These are phyloP conservation scores for Kodamaea fungicola DNA, from an alignment of 1,139 yeast genomes.

Conservation along the genomic window DNA sequence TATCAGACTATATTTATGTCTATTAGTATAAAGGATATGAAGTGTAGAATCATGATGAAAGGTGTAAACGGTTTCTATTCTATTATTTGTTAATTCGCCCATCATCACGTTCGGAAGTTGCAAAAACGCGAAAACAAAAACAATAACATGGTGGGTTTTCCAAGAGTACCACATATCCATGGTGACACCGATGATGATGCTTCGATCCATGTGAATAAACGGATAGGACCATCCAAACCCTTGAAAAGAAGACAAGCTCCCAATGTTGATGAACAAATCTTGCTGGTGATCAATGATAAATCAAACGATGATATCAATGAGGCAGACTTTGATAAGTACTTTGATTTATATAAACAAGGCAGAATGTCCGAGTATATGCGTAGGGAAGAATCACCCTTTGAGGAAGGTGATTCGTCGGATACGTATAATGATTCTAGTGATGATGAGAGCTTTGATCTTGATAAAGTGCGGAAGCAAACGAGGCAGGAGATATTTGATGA, in stretches of 20 bases:
- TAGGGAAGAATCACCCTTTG: conserved; percentile 1
- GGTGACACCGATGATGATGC: conserved; percentile 47
- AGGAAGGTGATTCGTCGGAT: conserved; percentile 5
- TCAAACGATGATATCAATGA: conserved; percentile 6
- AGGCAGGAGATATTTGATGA: conserved; percentile 4
- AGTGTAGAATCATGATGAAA: too few species aligned
- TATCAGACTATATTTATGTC: neutral
- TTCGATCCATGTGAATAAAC: conserved; percentile 37
- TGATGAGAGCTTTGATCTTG: conserved; percentile 1
- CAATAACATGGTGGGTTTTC: conserved; percentile 28
- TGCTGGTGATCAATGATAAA: conserved; percentile 9
- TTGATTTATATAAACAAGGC: conserved; percentile 10
- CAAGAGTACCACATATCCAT: conserved; percentile 32
- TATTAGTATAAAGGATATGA: too few species aligned
- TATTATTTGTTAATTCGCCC: too few species aligned
- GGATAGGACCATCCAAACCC: conserved; percentile 40
- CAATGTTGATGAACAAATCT: conserved; percentile 14
- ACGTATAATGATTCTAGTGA: conserved; percentile 13
- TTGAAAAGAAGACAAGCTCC: conserved; percentile 14
- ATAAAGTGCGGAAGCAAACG: neutral
- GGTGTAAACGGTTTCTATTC: too few species aligned
- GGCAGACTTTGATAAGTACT: conserved; percentile 11
- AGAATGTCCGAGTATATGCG: conserved; percentile 4
- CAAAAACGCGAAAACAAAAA: conserved; percentile 2
- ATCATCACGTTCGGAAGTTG: too few species aligned